Evolutionary conservation across 1,139 yeast species (phyloP), one percentile per base, ranked within the genome.

Genomic region (Sugiyamaella castrensis): DNA sequence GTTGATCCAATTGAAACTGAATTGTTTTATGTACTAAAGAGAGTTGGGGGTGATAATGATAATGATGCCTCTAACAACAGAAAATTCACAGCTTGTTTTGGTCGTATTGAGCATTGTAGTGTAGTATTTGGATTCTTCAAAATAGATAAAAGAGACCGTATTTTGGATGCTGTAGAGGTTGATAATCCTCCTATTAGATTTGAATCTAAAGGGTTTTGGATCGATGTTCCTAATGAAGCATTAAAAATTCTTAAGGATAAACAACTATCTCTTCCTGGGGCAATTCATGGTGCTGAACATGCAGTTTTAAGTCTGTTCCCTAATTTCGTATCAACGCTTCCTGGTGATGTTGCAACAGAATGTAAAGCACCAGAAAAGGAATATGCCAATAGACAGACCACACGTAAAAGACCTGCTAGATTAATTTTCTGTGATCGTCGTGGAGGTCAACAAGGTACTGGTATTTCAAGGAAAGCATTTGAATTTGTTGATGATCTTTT

Each of bases 291-390:
- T 5, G 95, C 96, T 0, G 94, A 89, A 57, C 99, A 92, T 70
- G 88, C 88, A 0, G 71, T 91, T 1, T 83, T 88, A 77, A 84
- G 85, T 43, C 75, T 86, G 55, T 65, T 89, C 26, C 95, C 96
- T 0, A 59, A 77, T 4, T 79, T 80, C 54, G 79, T 79, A 8
- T 81, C 81, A n/a, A 73, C 80, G 24, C 80, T 81, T 2, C 76
- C 79, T 2, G 83, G 84, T 40, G 98, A 91, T 58, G 75, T 92
- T 12, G 78, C 78, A 47, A 88, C 98, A 0, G 99, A 92, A 65
- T 92, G 99, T 66, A 92, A 92, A 60, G 96, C 98, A 0, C 97
- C 98, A 0, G 95, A 87, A 57, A 92, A 92, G 62, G 98, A 92
- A 62, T 87, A 89, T 72, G 87, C 95, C 1, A 75, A 76, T 38